Evolutionary conservation across 192 early-diverging fungal species (phyloP).

Genomic region (Podila verticillata): DNA sequence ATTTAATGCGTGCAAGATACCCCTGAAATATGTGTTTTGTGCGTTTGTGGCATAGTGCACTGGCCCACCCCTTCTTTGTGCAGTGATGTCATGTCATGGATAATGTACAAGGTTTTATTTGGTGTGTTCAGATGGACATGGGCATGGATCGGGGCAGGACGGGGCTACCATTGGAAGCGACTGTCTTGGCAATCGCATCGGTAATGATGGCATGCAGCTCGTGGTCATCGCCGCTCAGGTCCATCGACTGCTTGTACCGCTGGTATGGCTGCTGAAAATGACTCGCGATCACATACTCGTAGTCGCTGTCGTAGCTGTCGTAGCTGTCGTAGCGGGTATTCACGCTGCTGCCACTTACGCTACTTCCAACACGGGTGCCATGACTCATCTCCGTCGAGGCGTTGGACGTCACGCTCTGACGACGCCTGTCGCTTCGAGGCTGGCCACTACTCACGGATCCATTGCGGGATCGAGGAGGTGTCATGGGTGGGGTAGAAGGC

Average conservation of each 20-base stretch:
- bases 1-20: too few species aligned
- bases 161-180: not conserved
- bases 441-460: not conserved
- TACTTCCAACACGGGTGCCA: not conserved
- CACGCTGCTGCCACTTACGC: not conserved
- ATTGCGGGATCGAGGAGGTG: not conserved
- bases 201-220: not conserved
- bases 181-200: not conserved
- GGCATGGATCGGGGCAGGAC: not conserved
- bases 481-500: not conserved
- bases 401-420: not conserved
- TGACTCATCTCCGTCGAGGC: not conserved
- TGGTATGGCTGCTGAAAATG: too few species aligned
- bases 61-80: too few species aligned
- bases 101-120: too few species aligned
- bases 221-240: not conserved
- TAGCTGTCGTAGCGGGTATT: not conserved
- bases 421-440: not conserved
- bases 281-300: not conserved
- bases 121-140: too few species aligned
- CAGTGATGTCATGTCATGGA: too few species aligned
- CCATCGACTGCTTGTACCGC: not conserved
- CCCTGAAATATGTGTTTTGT: too few species aligned
- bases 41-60: too few species aligned
- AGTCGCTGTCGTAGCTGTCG: not conserved